These are phyloP conservation scores for Cladosporium sp. DNA, from an alignment of 2,329 filamentous ascomycete species.

Conservation along the genomic window DNA sequence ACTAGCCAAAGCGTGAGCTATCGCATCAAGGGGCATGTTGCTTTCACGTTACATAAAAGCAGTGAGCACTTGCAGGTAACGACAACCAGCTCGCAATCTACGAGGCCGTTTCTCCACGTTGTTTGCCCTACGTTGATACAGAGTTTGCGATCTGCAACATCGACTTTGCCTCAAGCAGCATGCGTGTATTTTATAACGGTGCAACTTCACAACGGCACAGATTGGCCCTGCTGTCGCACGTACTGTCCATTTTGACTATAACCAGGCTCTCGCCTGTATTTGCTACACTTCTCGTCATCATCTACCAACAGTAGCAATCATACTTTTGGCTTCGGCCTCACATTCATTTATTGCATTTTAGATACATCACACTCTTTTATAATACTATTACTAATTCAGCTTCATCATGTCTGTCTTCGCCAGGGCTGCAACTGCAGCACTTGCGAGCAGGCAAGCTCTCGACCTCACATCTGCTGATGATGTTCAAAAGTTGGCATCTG, in stretches of 20 bases:
- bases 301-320: background rate
- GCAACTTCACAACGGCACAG: conserved; percentile 7
- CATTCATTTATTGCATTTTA: conserved; percentile 7
- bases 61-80: background rate
- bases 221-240: background rate
- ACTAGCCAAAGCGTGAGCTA: no score
- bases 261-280: background rate
- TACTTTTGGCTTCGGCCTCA: conserved; percentile 9
- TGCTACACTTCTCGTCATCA: conserved; percentile 1
- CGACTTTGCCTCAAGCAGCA: background rate
- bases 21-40: background rate
- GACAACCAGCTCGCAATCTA: background rate
- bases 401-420: conserved; percentile 13
- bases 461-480: background rate
- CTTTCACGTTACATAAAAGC: background rate
- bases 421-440: conserved; percentile 12
- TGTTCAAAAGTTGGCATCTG: background rate
- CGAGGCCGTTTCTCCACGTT: conserved; percentile 1
- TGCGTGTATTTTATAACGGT: background rate
- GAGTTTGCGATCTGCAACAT: conserved; percentile 1
- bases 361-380: conserved; percentile 8
- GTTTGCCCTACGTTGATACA: background rate
- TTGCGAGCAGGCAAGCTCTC: conserved; percentile 7
- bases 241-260: background rate
- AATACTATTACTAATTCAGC: conserved; percentile 8